phyloP scores from a whole-genome alignment of 495 filamentous ascomycete genomes.

The Elaphomyces granulatus region DNA sequence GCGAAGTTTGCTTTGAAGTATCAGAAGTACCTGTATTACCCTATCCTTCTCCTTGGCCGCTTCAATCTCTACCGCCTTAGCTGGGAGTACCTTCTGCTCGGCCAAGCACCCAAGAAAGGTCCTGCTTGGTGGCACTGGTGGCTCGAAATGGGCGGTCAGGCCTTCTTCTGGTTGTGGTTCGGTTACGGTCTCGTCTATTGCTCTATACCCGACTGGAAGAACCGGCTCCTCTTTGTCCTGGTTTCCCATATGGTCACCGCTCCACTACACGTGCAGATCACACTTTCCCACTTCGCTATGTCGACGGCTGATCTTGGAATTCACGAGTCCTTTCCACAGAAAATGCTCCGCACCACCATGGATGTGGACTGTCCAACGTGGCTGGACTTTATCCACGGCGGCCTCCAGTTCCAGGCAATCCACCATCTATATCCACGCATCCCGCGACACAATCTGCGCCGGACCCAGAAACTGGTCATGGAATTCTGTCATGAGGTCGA shows the following conservation, averaged over 20 bases:
- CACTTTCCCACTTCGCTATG: constrained; percentile 95
- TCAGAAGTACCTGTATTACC: constrained; percentile 78
- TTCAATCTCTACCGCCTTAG: constrained; percentile 84
- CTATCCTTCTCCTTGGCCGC: constrained; percentile 71
- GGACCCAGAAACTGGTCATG: constrained; percentile 66
- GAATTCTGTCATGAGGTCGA: constrained; percentile 84
- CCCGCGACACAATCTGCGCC: constrained; percentile 81
- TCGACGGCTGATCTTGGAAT: constrained; percentile 79
- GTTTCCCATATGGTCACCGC: constrained; percentile 78
- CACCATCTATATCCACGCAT: constrained; percentile 94
- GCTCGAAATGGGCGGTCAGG: constrained; percentile 65
- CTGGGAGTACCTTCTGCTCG: constrained; percentile 64
- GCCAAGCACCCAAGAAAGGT: constrained; percentile 67
- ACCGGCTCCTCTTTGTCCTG: constrained; percentile 61
- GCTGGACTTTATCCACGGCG: constrained; percentile 95
- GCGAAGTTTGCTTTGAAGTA: constrained; percentile 57
- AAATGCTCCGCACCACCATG: constrained; percentile 96
- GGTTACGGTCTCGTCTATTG: constrained; percentile 74
- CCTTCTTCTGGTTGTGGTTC: constrained; percentile 93
- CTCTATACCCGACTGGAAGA: constrained; percentile 52
- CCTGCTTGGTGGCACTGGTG: constrained; percentile 81
- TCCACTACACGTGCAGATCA: constrained; percentile 90
- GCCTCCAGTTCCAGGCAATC: constrained; percentile 91
- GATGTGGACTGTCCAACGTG: constrained; percentile 91
- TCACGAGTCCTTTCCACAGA: constrained; percentile 84